These are phyloP conservation scores for Psilocybe cubensis DNA, from an alignment of 768 basidiomycete genomes.

Conservation along the genomic window DNA sequence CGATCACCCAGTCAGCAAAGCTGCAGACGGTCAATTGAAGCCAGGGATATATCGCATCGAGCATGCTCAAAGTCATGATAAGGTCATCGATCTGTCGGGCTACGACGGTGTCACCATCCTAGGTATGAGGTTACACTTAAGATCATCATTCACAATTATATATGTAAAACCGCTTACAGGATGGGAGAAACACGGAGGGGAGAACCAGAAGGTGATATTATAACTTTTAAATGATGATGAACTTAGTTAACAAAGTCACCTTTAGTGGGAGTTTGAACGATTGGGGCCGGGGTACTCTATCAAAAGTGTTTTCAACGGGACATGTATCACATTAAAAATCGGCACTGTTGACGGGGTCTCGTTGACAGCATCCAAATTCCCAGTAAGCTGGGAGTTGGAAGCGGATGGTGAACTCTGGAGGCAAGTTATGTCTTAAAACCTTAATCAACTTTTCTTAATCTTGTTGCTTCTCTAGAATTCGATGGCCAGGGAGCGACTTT, in stretches of 20 bases:
- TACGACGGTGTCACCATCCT: constrained; percentile 19
- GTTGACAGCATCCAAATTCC: constrained; percentile 29
- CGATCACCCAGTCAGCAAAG: neutral
- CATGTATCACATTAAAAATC: constrained; percentile 31
- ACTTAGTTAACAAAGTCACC: neutral
- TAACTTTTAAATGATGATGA: neutral
- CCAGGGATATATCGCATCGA: constrained; percentile 28
- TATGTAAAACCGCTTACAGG: neutral
- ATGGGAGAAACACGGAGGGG: constrained; percentile 22
- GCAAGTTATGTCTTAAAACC: constrained; percentile 2
- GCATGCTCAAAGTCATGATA: constrained; percentile 14
- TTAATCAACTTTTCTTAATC: neutral
- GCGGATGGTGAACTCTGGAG: constrained; percentile 24
- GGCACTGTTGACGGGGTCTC: constrained; percentile 19
- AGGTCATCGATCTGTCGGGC: constrained; percentile 27
- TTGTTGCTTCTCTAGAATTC: constrained; percentile 19
- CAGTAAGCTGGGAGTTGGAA: constrained; percentile 35
- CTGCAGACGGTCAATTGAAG: neutral
- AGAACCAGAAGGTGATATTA: constrained; percentile 30
- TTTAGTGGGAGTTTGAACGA: constrained; percentile 32
- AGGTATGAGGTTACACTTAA: neutral
- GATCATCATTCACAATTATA: neutral
- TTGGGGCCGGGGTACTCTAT: constrained; percentile 36
- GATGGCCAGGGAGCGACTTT: constrained; percentile 26
- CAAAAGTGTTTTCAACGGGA: constrained; percentile 23